phyloP scores from a whole-genome alignment of 2,329 filamentous ascomycete species.

The Ophiosphaerella narmari region DNA sequence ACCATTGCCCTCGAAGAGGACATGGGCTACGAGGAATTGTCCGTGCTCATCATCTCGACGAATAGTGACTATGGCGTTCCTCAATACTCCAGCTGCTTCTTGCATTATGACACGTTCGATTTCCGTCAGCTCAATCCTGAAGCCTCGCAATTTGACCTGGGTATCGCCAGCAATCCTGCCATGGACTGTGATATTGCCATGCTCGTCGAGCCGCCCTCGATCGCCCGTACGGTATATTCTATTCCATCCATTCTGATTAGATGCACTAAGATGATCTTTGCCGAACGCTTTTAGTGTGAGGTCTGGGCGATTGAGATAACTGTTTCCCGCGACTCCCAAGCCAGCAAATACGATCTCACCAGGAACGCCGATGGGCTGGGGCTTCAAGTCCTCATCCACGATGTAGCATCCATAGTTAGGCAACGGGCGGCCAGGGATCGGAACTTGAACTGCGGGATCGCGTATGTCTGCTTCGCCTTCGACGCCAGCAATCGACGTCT shows the following conservation, averaged over 20 bases:
- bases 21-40: constrained; percentile 17
- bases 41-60: constrained; percentile 11
- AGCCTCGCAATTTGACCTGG: constrained; percentile 41
- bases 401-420: constrained; percentile 39
- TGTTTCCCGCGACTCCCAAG: background rate
- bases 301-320: constrained; percentile 37
- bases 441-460: constrained; percentile 12
- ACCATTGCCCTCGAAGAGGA: background rate
- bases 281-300: constrained; percentile 25
- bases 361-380: constrained; percentile 47
- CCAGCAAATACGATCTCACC: constrained; percentile 51
- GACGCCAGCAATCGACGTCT: constrained; percentile 4
- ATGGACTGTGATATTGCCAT: constrained; percentile 43
- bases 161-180: constrained; percentile 16
- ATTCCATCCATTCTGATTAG: constrained; percentile 19
- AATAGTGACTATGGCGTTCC: constrained; percentile 31
- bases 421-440: constrained; percentile 1
- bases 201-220: constrained; percentile 37
- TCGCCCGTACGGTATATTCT: constrained; percentile 50
- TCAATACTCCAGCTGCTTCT: constrained; percentile 24
- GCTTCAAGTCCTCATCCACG: constrained; percentile 45
- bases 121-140: constrained; percentile 48
- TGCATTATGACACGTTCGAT: constrained; percentile 45
- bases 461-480: background rate
- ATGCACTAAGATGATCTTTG: constrained; percentile 3